A percentile compares a stretch with the other conserved stretches of the same genome.
phyloP scores from a whole-genome alignment of 163 green algal genomes.

The Chlorella variabilis region DNA sequence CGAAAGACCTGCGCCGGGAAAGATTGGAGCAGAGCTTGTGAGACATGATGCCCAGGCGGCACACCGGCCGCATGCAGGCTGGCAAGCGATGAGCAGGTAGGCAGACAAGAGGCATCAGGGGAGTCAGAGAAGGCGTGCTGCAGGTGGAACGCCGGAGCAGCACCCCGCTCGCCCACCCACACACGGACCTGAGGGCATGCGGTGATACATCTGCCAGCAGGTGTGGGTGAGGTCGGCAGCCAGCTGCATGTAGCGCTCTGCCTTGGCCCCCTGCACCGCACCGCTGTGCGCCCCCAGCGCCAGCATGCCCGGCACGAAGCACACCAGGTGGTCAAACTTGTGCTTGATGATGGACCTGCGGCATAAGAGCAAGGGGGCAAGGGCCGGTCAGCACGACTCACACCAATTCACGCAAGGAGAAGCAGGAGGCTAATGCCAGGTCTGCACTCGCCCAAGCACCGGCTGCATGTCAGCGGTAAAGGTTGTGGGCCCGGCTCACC shows the following conservation, averaged over 20 bases:
- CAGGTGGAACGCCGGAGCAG: too few species aligned
- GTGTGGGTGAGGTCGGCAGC: constrained; percentile 75
- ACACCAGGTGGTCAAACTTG: constrained; percentile 76
- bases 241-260: constrained; percentile 66
- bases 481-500: too few species aligned
- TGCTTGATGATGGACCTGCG: background rate
- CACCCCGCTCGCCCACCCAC: background rate
- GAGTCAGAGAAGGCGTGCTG: too few species aligned
- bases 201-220: constrained; percentile 84
- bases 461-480: too few species aligned
- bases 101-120: background rate
- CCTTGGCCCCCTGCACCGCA: constrained; percentile 54
- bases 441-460: too few species aligned
- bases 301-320: constrained; percentile 89
- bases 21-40: background rate
- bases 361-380: background rate
- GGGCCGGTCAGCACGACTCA: background rate
- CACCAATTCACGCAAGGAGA: background rate
- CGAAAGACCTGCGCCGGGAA: constrained; percentile 48
- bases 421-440: too few species aligned
- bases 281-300: constrained; percentile 71
- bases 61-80: too few species aligned
- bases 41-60: too few species aligned
- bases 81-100: background rate
- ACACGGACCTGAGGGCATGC: constrained; percentile 49